A percentile compares a stretch with the other conserved stretches of the same genome.
Conservation (phyloP, 2,329 filamentous ascomycete genomes). For the Xylariaceae sp. region DNA sequence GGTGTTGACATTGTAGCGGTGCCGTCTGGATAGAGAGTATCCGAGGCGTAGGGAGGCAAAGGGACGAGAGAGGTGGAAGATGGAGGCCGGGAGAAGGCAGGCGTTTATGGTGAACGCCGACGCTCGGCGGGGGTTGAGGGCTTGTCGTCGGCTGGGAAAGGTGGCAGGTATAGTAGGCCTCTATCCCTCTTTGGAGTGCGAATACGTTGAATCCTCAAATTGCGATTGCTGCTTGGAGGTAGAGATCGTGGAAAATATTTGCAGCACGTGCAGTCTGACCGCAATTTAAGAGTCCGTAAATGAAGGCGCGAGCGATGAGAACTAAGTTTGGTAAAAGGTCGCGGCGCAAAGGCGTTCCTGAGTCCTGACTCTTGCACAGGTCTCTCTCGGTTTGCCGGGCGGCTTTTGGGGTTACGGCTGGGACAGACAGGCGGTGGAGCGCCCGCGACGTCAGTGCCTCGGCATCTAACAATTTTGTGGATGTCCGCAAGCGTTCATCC, state of each 20-base stretch:
- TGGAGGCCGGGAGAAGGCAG: neutral
- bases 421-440: conserved; percentile 12
- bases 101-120: neutral
- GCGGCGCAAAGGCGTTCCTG: no score
- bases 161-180: no score
- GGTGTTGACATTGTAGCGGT: conserved; percentile 16
- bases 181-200: no score
- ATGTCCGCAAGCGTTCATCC: no score
- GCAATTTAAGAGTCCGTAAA: neutral
- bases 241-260: no score
- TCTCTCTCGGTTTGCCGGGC: no score
- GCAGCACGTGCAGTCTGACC: neutral
- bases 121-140: neutral
- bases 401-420: no score
- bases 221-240: no score
- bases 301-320: neutral
- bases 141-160: neutral
- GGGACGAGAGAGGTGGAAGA: neutral
- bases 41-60: no score
- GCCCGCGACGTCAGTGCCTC: conserved; percentile 10
- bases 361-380: no score
- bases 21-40: no score
- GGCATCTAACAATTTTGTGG: conserved; percentile 3
- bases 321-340: neutral
- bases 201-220: no score